Percentiles rank a stretch among this genome's conserved stretches.
phyloP scores from a whole-genome alignment of 805 yeast genomes.

The Cyberlindnera euphorbiiphila region DNA sequence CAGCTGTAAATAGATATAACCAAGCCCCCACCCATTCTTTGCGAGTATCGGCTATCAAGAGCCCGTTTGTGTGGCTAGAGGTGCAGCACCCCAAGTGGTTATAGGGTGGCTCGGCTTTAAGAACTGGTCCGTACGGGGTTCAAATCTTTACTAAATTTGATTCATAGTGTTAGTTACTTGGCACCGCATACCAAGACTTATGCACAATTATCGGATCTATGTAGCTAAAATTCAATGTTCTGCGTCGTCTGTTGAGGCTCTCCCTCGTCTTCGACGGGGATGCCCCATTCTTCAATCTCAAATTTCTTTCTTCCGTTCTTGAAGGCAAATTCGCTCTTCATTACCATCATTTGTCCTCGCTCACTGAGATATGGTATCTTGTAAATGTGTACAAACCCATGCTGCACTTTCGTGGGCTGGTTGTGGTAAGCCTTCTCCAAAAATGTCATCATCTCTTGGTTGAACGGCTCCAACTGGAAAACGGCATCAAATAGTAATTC shows the following conservation, averaged over 20 bases:
- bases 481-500: slow-evolving; percentile 66
- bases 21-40: no score
- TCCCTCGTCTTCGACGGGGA: slow-evolving; percentile 80
- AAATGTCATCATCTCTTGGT: slow-evolving; percentile 62
- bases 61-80: no score
- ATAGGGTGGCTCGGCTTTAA: no score
- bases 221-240: slow-evolving; percentile 20
- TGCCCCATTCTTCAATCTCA: slow-evolving; percentile 94
- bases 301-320: slow-evolving; percentile 78
- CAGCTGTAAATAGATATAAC: no score
- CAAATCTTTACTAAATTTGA: no score
- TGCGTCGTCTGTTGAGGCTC: slow-evolving; percentile 24
- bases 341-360: slow-evolving; percentile 74
- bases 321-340: slow-evolving; percentile 77
- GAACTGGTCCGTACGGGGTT: no score
- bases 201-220: background rate
- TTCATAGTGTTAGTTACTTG: no score
- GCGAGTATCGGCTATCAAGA: no score
- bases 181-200: no score
- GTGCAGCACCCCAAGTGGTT: no score
- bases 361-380: slow-evolving; percentile 72
- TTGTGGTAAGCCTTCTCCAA: slow-evolving; percentile 67
- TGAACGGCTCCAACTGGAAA: slow-evolving; percentile 75
- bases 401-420: slow-evolving; percentile 74
- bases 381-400: slow-evolving; percentile 76